Percentiles rank a stretch among this genome's conserved stretches.
These are phyloP conservation scores for Penicillium capsulatum DNA, from an alignment of 2,329 filamentous ascomycete species.

Conservation along the genomic window DNA sequence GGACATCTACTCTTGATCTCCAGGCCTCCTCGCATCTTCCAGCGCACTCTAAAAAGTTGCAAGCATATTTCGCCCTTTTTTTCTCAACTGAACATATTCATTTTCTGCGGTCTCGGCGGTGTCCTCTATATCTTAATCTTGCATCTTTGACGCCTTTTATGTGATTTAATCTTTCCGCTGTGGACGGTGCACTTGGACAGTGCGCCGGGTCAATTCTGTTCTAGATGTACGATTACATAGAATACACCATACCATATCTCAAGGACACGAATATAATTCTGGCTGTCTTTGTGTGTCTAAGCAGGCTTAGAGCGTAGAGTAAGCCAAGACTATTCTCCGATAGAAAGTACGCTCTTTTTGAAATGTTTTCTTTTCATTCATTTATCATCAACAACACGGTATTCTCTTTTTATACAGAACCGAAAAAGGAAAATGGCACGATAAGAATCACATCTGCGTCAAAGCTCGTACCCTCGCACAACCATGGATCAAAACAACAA, in stretches of 20 bases:
- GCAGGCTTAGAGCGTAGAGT: too few relatives aligned
- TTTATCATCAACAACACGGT: constrained; percentile 8
- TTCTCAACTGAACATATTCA: constrained; percentile 9
- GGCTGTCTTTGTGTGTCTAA: too few relatives aligned
- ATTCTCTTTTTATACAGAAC: constrained; percentile 25
- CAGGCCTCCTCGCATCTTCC: too few relatives aligned
- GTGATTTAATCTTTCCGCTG: constrained; percentile 11
- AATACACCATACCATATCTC: not conserved
- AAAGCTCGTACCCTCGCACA: not conserved
- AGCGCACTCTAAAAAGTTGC: too few relatives aligned
- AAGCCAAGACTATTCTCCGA: too few relatives aligned
- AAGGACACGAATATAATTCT: too few relatives aligned
- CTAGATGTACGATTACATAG: not conserved
- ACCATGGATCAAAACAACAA: constrained; percentile 3
- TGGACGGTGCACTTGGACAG: not conserved
- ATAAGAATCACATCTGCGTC: constrained; percentile 7
- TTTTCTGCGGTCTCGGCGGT: constrained; percentile 6
- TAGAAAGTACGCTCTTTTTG: constrained; percentile 9
- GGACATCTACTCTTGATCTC: not conserved
- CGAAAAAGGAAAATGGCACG: constrained; percentile 19
- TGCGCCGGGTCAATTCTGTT: constrained; percentile 1
- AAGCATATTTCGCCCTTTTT: too few relatives aligned
- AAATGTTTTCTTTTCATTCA: constrained; percentile 23
- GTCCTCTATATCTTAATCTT: constrained; percentile 3
- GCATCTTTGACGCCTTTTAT: constrained; percentile 1